Percentiles rank a stretch among this genome's conserved stretches.
Conservation (phyloP, 1,284 basidiomycete genomes). For the Amylostereum areolatum region DNA sequence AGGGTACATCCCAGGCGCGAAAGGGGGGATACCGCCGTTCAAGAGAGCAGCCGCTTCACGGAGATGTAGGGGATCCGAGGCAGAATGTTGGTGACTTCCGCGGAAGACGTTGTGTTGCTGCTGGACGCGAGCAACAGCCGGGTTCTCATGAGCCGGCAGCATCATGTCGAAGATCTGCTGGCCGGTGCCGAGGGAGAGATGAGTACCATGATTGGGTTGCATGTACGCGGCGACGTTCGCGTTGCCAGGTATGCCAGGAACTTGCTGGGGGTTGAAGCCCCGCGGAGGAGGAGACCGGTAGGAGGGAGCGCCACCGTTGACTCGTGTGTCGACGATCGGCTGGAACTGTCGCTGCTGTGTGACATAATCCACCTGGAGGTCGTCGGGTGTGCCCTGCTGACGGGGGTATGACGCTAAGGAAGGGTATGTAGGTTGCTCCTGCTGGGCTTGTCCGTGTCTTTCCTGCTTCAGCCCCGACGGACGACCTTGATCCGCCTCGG, state of each 20-base stretch:
- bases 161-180: conserved; percentile 79
- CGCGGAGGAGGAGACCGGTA: conserved; percentile 47
- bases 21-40: conserved; percentile 47
- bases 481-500: conserved; percentile 19
- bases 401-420: conserved; percentile 45
- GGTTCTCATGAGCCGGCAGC: conserved; percentile 52
- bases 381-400: conserved; percentile 45
- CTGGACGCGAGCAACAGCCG: conserved; percentile 66
- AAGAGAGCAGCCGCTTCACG: conserved; percentile 64
- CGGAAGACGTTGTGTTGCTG: conserved; percentile 70
- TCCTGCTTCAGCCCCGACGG: conserved; percentile 18
- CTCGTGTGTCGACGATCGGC: conserved; percentile 18
- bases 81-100: conserved; percentile 68
- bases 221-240: not conserved
- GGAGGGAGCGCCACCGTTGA: conserved; percentile 39
- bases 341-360: conserved; percentile 50
- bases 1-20: conserved; percentile 32
- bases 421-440: conserved; percentile 65
- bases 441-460: conserved; percentile 25
- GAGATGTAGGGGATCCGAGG: conserved; percentile 67
- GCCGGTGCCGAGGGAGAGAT: conserved; percentile 60
- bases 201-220: not conserved
- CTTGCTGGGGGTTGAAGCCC: conserved; percentile 40
- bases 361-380: conserved; percentile 53
- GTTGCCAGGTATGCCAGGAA: not conserved